Percentiles rank a stretch among this genome's conserved stretches.
Conservation (phyloP, 306 rosid genomes). For the Argentina anserina region DNA sequence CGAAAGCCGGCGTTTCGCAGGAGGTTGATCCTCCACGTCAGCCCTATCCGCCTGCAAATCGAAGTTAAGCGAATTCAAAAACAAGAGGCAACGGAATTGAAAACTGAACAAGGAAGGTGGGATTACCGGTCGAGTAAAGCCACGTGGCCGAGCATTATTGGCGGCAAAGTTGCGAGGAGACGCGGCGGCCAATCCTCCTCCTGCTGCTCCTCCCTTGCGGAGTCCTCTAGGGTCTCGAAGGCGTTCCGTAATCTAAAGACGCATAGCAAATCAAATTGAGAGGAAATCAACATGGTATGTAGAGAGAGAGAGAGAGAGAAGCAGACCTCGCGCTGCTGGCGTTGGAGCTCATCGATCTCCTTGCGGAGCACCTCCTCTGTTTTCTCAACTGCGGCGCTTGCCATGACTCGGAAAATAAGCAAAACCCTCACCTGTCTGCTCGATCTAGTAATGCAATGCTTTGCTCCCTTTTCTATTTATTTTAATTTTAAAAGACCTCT, state of each 20-base stretch:
- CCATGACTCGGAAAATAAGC: slow-evolving; percentile 38
- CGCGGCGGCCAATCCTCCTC: slow-evolving; percentile 42
- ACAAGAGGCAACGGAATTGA: not conserved
- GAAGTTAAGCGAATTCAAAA: not conserved
- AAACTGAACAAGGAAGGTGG: not conserved
- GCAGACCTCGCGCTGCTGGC: slow-evolving; percentile 87
- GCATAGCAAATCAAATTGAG: not conserved
- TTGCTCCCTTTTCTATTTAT: too few species aligned
- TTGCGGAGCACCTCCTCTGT: slow-evolving; percentile 76
- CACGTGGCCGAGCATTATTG: slow-evolving; percentile 70
- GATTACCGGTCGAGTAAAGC: slow-evolving; percentile 58
- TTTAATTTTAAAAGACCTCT: too few species aligned
- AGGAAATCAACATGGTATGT: not conserved
- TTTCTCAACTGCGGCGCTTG: slow-evolving; percentile 63
- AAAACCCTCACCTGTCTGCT: not conserved
- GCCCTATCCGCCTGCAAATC: slow-evolving; percentile 52
- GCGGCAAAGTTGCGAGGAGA: slow-evolving; percentile 54
- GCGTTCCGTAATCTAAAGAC: slow-evolving; percentile 72
- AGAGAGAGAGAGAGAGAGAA: slow-evolving; percentile 2
- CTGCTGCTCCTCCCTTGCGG: slow-evolving; percentile 70
- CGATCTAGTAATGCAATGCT: not conserved
- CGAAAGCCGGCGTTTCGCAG: slow-evolving; percentile 69
- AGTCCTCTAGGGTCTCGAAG: slow-evolving; percentile 98
- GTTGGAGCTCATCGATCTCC: slow-evolving; percentile 95
- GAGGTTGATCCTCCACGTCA: slow-evolving; percentile 71